Evolutionary conservation across 129 eudicot genomes (phyloP).

Genomic region (Saposhnikovia divaricata): DNA sequence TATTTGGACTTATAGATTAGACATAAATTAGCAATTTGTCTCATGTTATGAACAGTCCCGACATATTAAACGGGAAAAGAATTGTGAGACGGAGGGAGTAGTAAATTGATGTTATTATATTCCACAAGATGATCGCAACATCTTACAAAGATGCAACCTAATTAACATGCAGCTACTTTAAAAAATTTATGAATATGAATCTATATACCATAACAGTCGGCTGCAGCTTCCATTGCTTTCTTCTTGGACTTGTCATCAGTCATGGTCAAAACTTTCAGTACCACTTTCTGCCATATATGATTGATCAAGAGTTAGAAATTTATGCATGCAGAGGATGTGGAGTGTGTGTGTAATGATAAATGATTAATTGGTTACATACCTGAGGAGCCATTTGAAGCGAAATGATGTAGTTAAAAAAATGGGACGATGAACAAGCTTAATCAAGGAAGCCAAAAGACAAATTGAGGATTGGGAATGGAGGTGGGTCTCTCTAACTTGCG

Average conservation of each 20-base stretch:
- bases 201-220: constrained; percentile 65
- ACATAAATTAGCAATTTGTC: too few species aligned
- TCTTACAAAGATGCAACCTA: too few species aligned
- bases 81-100: too few species aligned
- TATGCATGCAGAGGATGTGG: not conserved
- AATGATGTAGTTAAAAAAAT: not conserved
- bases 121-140: too few species aligned
- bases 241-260: constrained; percentile 84
- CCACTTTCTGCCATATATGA: constrained; percentile 47
- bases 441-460: not conserved
- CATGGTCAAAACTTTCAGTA: constrained; percentile 78
- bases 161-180: too few species aligned
- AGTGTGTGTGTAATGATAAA: not conserved
- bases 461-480: not conserved
- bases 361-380: constrained; percentile 6
- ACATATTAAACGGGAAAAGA: too few species aligned
- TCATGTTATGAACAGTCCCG: too few species aligned
- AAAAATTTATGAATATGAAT: not conserved
- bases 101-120: not conserved
- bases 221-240: constrained; percentile 97
- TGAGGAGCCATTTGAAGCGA: constrained; percentile 30
- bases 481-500: not conserved
- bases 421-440: not conserved
- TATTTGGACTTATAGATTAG: too few species aligned
- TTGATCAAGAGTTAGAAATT: constrained; percentile 6